Evolutionary conservation across 352 stramenopile species (phyloP).

Genomic region (Pythium sp.): DNA sequence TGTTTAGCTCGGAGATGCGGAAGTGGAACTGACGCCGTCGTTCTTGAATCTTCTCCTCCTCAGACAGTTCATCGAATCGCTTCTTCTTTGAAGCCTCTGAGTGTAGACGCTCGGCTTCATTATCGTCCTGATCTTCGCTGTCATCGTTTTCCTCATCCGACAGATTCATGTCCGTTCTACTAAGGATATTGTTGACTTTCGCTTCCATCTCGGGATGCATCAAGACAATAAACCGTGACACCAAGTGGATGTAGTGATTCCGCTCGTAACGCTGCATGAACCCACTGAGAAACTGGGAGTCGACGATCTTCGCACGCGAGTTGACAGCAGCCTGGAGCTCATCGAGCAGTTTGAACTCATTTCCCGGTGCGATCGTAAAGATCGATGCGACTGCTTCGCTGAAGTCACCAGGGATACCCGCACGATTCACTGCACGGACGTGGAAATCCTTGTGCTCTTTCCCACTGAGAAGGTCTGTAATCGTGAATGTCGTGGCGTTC

Average conservation of each 20-base stretch:
- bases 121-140: neutral
- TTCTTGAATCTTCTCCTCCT: constrained; percentile 48
- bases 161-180: constrained; percentile 7
- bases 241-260: constrained; percentile 61
- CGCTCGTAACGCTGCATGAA: constrained; percentile 82
- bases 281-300: constrained; percentile 75
- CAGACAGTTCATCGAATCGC: constrained; percentile 48
- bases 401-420: constrained; percentile 53
- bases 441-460: constrained; percentile 66
- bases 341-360: constrained; percentile 67
- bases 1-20: constrained; percentile 55
- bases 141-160: neutral
- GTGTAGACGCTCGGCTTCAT: constrained; percentile 12
- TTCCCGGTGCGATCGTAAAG: constrained; percentile 63
- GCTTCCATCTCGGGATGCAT: constrained; percentile 45
- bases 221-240: constrained; percentile 62
- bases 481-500: constrained; percentile 27
- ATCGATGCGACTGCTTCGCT: constrained; percentile 47
- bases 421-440: constrained; percentile 54
- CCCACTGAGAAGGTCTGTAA: constrained; percentile 53
- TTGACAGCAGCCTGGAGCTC: constrained; percentile 81
- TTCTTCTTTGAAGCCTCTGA: constrained; percentile 20
- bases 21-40: constrained; percentile 76
- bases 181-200: constrained; percentile 56
- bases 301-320: constrained; percentile 54